A percentile compares a stretch with the other conserved stretches of the same genome.
Conservation (phyloP, 441 rosid species). For the Syzygium malaccense region DNA sequence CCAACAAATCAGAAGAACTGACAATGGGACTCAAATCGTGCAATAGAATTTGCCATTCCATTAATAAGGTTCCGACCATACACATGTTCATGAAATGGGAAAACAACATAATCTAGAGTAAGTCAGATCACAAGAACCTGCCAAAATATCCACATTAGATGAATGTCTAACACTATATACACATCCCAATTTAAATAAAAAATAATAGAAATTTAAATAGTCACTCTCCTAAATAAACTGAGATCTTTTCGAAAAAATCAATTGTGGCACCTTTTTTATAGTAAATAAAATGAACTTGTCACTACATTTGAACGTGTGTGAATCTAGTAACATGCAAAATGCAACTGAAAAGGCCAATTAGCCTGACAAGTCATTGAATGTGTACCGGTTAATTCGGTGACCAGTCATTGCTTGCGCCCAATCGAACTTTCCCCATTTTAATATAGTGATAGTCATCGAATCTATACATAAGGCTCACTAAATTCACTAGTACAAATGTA, state of each 20-base stretch:
- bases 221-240: accelerated
- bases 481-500: background rate
- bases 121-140: background rate
- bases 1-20: background rate
- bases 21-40: background rate
- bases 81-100: background rate
- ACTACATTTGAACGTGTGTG: background rate
- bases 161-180: background rate
- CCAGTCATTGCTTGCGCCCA: too few relatives aligned
- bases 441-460: background rate
- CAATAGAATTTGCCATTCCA: background rate
- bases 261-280: background rate
- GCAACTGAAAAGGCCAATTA: background rate
- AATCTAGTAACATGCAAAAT: background rate
- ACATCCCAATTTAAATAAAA: background rate
- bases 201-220: background rate
- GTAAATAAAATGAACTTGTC: background rate
- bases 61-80: background rate
- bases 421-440: too few relatives aligned
- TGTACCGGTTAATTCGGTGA: background rate
- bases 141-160: background rate
- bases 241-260: background rate
- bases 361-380: background rate
- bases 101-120: background rate
- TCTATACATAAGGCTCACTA: background rate